Evolutionary conservation across 2,329 filamentous ascomycete genomes (phyloP), one percentile per base, ranked within the genome.

Genomic region (Microdochium paspali): DNA sequence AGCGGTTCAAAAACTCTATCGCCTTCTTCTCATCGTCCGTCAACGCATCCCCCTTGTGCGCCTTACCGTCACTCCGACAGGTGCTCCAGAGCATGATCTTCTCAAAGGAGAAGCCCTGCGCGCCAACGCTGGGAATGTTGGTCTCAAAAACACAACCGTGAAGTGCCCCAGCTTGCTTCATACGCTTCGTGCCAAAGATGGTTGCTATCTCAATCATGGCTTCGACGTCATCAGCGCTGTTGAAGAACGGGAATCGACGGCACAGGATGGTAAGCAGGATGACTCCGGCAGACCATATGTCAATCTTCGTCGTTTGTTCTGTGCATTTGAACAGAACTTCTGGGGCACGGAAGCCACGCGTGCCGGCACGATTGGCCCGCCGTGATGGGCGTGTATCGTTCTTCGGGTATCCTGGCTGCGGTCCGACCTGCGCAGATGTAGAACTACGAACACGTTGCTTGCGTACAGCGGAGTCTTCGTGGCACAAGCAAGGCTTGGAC

Each of bases 271-370:
- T 98, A n/a, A 98, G 74, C 2, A 98, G 76, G 47, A 98, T 95
- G n/a, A 98, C 90, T 39, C 93, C 93, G 0, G 85, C 90, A 23
- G 89, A 95, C 93, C 93, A 98, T 54, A 98, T 85, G 63, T 98
- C 93, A 56, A 98, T 93, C 56, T 91, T 85, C 40, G 87, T 91
- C 3, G 85, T 94, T 65, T 98, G 93, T 53, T 90, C 85, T 0
- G 90, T 96, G 68, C 93, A 98, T 66, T 98, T 98, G 67, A 97
- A 87, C 1, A 98, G 75, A 2, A 98, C 93, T 65, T 98, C 93
- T 7, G 93, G 93, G 0, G 93, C 93, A 47, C 93, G 87, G 68
- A 98, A 98, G 1, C 93, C 93, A 62, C 93, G 79, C 4, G 93
- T 98, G 20, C 93, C 93, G 4, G 93, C 93, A 51, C 93, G 83